Evolutionary conservation across 176 grass and related monocot genomes (phyloP).

Genomic region (Paspalum notatum): DNA sequence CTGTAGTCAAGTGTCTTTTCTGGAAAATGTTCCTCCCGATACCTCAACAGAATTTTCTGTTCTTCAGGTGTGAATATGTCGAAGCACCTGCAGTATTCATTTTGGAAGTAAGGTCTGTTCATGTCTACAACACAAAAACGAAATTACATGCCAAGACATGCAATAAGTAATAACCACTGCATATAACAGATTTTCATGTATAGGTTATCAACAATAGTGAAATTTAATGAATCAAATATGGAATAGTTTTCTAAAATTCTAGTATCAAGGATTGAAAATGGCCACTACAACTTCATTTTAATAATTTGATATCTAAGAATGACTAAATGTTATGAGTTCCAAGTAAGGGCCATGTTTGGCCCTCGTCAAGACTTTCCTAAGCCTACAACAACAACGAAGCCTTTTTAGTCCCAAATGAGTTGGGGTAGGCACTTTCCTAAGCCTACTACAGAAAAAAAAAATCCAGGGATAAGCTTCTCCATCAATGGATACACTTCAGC

Average conservation of each 20-base stretch:
- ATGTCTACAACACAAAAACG: constrained; percentile 19
- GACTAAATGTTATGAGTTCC: constrained; percentile 14
- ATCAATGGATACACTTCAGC: constrained; percentile 16
- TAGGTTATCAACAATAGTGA: constrained; percentile 23
- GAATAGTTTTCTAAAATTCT: neutral
- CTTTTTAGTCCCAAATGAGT: neutral
- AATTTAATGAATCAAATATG: neutral
- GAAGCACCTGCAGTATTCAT: constrained; percentile 67
- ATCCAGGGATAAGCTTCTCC: neutral
- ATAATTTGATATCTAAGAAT: neutral
- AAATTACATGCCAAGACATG: neutral
- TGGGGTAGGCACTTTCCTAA: neutral
- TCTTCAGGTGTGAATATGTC: constrained; percentile 87
- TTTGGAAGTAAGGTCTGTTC: constrained; percentile 18
- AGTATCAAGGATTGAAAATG: constrained; percentile 19
- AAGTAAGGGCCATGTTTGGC: neutral
- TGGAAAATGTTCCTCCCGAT: constrained; percentile 73
- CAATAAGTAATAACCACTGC: neutral
- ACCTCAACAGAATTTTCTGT: constrained; percentile 83
- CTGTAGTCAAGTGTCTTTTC: constrained; percentile 69
- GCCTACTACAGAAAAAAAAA: neutral
- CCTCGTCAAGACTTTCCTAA: neutral
- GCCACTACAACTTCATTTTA: neutral
- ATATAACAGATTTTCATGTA: constrained; percentile 1
- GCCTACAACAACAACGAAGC: neutral